Conservation (phyloP, 208 protist species). For the Crithidia sp. region DNA sequence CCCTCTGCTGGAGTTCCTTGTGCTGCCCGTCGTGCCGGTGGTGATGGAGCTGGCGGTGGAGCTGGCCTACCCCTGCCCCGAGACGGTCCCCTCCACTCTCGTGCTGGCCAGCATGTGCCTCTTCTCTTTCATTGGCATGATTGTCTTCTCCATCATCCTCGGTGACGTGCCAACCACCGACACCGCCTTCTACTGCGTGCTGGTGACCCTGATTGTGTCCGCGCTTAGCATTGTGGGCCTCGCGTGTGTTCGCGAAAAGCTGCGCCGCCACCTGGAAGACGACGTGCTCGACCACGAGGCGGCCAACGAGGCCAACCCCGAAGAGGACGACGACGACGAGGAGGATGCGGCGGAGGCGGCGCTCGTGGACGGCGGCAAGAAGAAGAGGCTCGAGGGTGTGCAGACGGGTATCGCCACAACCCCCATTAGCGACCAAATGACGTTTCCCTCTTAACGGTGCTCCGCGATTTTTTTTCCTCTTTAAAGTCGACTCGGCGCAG, state of each 20-base stretch:
- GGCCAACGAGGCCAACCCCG: background rate
- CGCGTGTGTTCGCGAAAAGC: constrained; percentile 39
- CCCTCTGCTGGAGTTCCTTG: constrained; percentile 40
- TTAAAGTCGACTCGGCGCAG: no score
- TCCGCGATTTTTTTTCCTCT: no score
- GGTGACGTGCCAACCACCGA: constrained; percentile 35
- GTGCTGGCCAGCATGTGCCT: constrained; percentile 43
- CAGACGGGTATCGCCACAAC: constrained; percentile 9
- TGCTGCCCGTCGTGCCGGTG: constrained; percentile 53
- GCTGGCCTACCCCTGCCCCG: constrained; percentile 53
- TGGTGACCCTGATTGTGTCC: constrained; percentile 32
- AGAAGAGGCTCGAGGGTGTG: background rate
- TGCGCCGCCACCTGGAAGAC: constrained; percentile 22
- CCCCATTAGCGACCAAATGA: background rate
- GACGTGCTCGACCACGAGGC: background rate
- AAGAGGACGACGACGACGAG: background rate
- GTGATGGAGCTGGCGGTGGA: constrained; percentile 64
- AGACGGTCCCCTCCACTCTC: constrained; percentile 44
- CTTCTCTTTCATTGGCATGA: constrained; percentile 43
- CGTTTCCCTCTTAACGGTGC: background rate
- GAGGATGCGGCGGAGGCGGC: background rate
- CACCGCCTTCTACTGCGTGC: constrained; percentile 33
- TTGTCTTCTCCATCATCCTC: constrained; percentile 54
- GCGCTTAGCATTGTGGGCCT: constrained; percentile 21
- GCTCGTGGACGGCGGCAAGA: background rate